Evolutionary conservation across 345 rosid species (phyloP), one percentile per base, ranked within the genome.

Genomic region (Ricinus communis): DNA sequence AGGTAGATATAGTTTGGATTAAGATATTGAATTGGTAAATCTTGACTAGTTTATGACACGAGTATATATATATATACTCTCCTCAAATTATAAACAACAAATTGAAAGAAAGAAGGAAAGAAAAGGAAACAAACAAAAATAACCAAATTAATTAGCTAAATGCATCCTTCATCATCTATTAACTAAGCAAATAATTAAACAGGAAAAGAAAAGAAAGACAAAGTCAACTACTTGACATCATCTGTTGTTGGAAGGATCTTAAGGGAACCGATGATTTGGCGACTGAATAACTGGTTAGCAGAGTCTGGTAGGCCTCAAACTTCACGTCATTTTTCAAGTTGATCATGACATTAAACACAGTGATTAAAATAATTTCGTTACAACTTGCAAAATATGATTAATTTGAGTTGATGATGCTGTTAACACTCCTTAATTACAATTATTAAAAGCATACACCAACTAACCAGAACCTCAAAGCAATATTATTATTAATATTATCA

Each of bases 261-360:
- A 47, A 57, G 31, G 22, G 31, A 47, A 59, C 27, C 3, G 24
- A 50, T 16, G 63, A 71, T 21, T 3, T 46, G 66, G 47, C 19
- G 24, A 19, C 59, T n/a, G 11, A 41, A 31, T 38, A 45, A 47
- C 31, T 66, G 65, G 71, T 45, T 21, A 55, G 38, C 47, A 66
- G 57, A 66, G 68, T 25, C 19, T 68, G 18, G 28, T 19, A 15
- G 67, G 77, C 55, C 80, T 67, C 68, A 46, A 33, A 62, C 70
- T 62, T 62, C 65, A 24, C 19, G 72, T 53, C 60, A 19, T 21
- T 55, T 61, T 41, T 27, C 55, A 24, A 43, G 12, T 69, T 41
- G 69, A 52, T n/a, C n/a, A n/a, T 75, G 73, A 31, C 62, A 64
- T 47, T 7, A 41, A 49, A n/a, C n/a, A n/a, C 40, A 19, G 5